Base-by-base conservation (phyloP, 1,284 basidiomycete species). In the Sphaerobolus stellatus region DNA sequence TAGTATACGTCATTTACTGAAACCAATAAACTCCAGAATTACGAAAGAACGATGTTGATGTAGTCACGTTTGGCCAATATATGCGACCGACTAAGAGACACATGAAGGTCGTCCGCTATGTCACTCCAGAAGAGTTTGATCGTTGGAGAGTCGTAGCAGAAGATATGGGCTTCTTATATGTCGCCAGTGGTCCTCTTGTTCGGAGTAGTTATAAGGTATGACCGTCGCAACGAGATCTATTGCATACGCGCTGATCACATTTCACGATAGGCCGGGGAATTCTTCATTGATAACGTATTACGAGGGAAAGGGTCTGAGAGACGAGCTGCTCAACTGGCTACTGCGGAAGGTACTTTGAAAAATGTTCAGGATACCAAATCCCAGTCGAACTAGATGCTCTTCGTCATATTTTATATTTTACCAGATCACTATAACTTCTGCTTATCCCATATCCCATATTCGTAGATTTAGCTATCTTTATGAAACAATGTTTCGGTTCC, bases 41-140 rank as follows among this genome's bases (percentile, higher is more conserved):
- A 3, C 86, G 96, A 40, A 88, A 86, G 59, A 78, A 84, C 34
- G 80, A 94, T 59, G 96, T 99, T 31, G 95, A 99, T 67, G 96
- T 99, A 8, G 95, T 99, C 29, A 99, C 97, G 0, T 98, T 99
- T 68, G 97, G 97, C 1, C 97, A 99, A 75, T 99, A 99, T 74
- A 99, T 99, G 97, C 88, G 97, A 44, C 97, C 97, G 1, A 99
- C 97, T 2, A 99, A 99, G 73, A 82, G 88, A 30, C 97, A 99
- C 72, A 99, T 99, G 97, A 99, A 98, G 72, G 97, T 99, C 6
- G 88, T 94, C 62, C 88, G 92, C 22, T 99, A 99, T 66, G 94
- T 99, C 16, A 83, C 91, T 58, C 97, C 97, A 0, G 82, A 84
- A 2, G 95, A 98, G 70, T 99, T 98, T 65, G 89, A 92, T 55